These are phyloP conservation scores for Boletus rex-veris DNA, from an alignment of 768 basidiomycete genomes.

Conservation along the genomic window DNA sequence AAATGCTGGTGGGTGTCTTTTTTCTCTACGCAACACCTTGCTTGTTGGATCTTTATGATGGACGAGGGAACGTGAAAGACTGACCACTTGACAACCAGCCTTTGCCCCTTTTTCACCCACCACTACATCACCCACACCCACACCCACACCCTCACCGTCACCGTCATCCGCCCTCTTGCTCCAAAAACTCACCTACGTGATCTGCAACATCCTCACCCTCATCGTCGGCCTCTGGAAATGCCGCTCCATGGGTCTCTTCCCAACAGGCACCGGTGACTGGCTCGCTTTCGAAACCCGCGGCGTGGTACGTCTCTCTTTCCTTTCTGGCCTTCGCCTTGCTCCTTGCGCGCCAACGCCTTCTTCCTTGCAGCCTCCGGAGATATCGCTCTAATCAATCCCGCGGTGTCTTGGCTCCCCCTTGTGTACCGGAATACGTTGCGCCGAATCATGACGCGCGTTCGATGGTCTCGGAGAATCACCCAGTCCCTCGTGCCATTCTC, in stretches of 20 bases:
- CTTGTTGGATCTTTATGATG: no score
- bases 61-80: no score
- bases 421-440: no score
- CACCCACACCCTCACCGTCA: background rate
- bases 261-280: conserved; percentile 92
- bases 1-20: conserved; percentile 55
- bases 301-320: conserved; percentile 36
- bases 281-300: conserved; percentile 86
- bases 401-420: no score
- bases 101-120: conserved; percentile 60
- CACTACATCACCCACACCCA: no score
- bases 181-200: conserved; percentile 68
- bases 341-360: background rate
- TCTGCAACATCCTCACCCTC: conserved; percentile 75
- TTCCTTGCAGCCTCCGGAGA: conserved; percentile 41
- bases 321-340: background rate
- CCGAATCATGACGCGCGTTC: background rate
- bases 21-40: no score
- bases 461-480: conserved; percentile 6
- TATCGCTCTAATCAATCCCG: conserved; percentile 34
- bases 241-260: conserved; percentile 85
- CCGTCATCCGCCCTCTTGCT: conserved; percentile 48
- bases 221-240: conserved; percentile 91
- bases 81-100: conserved; percentile 36
- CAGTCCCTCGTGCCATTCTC: conserved; percentile 14